Conservation (phyloP, 176 grass and related monocot genomes). For the Bolboschoenus planiculmis region DNA sequence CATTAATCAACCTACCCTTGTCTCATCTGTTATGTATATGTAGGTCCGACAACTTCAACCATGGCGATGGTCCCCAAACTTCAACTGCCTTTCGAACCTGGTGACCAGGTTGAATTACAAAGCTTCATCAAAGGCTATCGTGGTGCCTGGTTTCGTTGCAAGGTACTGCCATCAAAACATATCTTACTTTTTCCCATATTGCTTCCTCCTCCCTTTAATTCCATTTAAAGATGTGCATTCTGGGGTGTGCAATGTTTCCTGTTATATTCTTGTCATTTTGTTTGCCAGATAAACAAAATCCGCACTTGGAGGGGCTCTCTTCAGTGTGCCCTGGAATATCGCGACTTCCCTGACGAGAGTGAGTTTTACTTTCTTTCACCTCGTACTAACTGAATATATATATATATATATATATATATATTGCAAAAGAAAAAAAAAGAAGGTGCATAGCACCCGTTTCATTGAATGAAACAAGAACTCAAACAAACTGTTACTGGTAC, state of each 20-base stretch:
- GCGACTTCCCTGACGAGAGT: constrained; percentile 55
- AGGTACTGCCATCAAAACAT: too few species aligned
- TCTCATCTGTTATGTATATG: too few species aligned
- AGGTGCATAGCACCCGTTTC: too few species aligned
- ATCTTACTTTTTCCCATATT: not conserved
- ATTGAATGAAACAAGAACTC: too few species aligned
- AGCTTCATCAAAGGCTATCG: constrained; percentile 27
- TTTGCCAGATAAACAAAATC: constrained; percentile 40
- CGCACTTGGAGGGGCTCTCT: constrained; percentile 12
- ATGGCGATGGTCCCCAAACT: not conserved
- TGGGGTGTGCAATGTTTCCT: too few species aligned
- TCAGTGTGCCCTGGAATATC: constrained; percentile 44
- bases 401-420: too few species aligned
- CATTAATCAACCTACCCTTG: not conserved
- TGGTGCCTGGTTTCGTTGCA: constrained; percentile 67
- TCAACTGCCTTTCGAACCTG: constrained; percentile 39
- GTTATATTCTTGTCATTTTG: too few species aligned
- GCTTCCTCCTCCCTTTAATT: not conserved
- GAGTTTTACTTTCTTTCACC: not conserved
- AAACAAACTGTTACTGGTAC: too few species aligned
- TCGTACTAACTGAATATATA: too few species aligned
- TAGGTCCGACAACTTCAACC: not conserved
- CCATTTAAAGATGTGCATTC: too few species aligned
- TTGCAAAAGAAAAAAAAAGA: too few species aligned
- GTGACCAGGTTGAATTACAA: constrained; percentile 36